A percentile compares a stretch with the other conserved stretches of the same genome.
phyloP scores from a whole-genome alignment of 495 filamentous ascomycete species.

The Recurvomyces mirabilis region DNA sequence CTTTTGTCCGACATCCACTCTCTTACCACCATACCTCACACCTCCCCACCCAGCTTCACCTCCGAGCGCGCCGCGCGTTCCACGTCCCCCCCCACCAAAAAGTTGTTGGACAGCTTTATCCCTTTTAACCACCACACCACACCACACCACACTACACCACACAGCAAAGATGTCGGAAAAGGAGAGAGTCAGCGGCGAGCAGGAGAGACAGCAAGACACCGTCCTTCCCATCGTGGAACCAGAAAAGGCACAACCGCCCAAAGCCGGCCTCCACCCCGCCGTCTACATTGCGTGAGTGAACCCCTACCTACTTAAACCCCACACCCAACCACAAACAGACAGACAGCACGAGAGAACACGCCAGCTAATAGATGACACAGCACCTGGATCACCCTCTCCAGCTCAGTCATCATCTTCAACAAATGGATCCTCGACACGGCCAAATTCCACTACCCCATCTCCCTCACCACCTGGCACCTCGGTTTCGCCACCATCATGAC shows the following conservation, averaged over 20 bases:
- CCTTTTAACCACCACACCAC: too few species aligned
- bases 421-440: constrained; percentile 86
- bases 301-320: too few species aligned
- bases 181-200: constrained; percentile 73
- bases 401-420: constrained; percentile 94
- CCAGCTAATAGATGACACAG: constrained; percentile 34
- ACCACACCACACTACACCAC: background rate
- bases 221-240: constrained; percentile 72
- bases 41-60: too few species aligned
- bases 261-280: constrained; percentile 62
- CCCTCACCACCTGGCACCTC: constrained; percentile 90
- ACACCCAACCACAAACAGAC: background rate
- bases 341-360: background rate
- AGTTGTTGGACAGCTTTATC: too few species aligned
- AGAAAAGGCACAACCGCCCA: constrained; percentile 56
- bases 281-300: constrained; percentile 85
- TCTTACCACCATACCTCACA: too few species aligned
- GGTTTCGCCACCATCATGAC: constrained; percentile 82
- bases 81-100: too few species aligned
- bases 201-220: constrained; percentile 41
- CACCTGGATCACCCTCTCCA: constrained; percentile 83
- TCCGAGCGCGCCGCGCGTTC: too few species aligned
- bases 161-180: constrained; percentile 48
- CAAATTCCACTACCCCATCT: constrained; percentile 57
- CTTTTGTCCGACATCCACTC: too few species aligned